A percentile compares a stretch with the other conserved stretches of the same genome.
phyloP scores from a whole-genome alignment of 164 flowering plant genomes.

The Piper longum region DNA sequence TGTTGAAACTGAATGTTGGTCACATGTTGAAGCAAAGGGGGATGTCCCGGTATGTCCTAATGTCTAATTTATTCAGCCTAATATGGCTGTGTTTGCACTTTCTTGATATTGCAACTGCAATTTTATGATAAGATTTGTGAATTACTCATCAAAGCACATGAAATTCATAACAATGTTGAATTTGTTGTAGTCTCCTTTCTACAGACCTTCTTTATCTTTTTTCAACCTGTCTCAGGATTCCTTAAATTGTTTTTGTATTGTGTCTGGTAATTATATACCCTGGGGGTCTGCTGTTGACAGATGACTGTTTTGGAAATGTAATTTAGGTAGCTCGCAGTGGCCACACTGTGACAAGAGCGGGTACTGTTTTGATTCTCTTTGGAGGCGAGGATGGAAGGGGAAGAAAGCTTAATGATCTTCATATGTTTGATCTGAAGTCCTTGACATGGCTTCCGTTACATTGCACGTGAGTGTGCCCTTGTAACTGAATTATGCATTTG shows the following conservation, averaged over 20 bases:
- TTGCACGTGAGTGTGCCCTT: conserved; percentile 66
- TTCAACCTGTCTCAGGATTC: not conserved
- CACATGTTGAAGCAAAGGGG: conserved; percentile 86
- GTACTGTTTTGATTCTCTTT: conserved; percentile 68
- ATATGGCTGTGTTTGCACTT: not conserved
- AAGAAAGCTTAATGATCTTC: conserved; percentile 87
- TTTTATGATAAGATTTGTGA: not conserved
- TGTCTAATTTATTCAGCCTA: not conserved
- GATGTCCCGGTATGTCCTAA: conserved; percentile 62
- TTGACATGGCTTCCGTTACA: conserved; percentile 92
- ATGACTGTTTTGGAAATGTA: not conserved
- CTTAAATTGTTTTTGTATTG: not conserved
- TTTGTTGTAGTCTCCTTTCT: too few relatives aligned
- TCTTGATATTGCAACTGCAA: not conserved
- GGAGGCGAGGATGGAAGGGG: conserved; percentile 93
- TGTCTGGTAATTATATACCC: not conserved
- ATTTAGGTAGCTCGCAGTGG: conserved; percentile 82
- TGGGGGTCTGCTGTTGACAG: not conserved
- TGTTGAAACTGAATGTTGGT: conserved; percentile 88
- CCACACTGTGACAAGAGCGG: conserved; percentile 76
- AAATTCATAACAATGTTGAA: too few relatives aligned
- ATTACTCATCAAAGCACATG: not conserved
- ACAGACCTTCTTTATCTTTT: too few relatives aligned
- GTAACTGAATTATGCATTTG: not conserved
- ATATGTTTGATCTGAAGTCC: conserved; percentile 95